phyloP scores from a whole-genome alignment of 768 basidiomycete species.

The Saitozyma podzolica region DNA sequence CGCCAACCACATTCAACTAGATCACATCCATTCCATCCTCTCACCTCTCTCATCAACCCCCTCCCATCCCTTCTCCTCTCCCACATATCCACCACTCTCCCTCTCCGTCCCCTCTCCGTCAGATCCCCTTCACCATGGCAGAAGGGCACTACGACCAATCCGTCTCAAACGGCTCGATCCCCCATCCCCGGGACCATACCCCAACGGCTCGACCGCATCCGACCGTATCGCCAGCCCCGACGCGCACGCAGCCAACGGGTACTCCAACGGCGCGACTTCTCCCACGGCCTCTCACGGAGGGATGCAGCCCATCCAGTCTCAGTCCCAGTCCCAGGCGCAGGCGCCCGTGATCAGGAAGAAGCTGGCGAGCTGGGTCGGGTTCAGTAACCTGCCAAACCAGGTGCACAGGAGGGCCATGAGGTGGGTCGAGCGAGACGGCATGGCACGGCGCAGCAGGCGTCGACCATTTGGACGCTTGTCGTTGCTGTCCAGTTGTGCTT shows the following conservation, averaged over 20 bases:
- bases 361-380: slow-evolving; percentile 52
- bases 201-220: slow-evolving; percentile 5
- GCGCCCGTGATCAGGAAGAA: slow-evolving; percentile 34
- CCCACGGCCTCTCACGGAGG: neutral
- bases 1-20: no score
- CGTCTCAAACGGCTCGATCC: neutral
- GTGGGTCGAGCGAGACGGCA: slow-evolving; percentile 59
- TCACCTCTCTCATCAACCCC: slow-evolving; percentile 1
- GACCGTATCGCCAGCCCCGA: slow-evolving; percentile 6
- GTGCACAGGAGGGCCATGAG: slow-evolving; percentile 97
- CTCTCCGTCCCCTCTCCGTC: slow-evolving; percentile 4
- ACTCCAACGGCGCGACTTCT: slow-evolving; percentile 4
- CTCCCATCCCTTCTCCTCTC: slow-evolving; percentile 5
- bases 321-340: no score
- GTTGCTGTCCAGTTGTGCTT: no score
- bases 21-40: no score
- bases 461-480: neutral
- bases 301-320: no score
- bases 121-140: slow-evolving; percentile 19
- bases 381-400: slow-evolving; percentile 98
- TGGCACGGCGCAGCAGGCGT: neutral
- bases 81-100: neutral
- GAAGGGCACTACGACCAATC: slow-evolving; percentile 36
- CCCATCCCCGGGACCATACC: neutral
- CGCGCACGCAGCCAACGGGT: neutral